These are phyloP conservation scores for Geosmithia morbida DNA, from an alignment of 2,329 filamentous ascomycete species.

Conservation along the genomic window DNA sequence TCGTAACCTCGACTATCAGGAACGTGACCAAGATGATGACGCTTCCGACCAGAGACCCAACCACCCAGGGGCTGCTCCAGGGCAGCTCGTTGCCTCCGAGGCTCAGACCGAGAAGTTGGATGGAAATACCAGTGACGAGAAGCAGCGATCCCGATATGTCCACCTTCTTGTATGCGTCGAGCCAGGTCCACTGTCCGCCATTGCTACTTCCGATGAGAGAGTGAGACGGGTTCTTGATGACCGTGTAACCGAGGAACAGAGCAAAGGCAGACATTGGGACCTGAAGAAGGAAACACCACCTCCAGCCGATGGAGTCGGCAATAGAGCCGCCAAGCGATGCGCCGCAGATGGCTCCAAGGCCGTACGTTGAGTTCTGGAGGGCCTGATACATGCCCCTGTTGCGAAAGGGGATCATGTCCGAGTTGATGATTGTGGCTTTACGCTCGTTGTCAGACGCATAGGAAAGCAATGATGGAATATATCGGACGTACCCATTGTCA, in stretches of 20 bases:
- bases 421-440: slow-evolving; percentile 38
- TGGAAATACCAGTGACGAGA: slow-evolving; percentile 41
- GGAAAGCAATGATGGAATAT: no score
- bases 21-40: slow-evolving; percentile 27
- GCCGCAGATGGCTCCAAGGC: slow-evolving; percentile 47
- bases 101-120: slow-evolving; percentile 40
- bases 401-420: slow-evolving; percentile 46
- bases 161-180: slow-evolving; percentile 21
- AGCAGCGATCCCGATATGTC: slow-evolving; percentile 43
- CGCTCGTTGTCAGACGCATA: background rate
- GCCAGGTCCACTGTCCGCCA: slow-evolving; percentile 23
- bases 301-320: slow-evolving; percentile 51
- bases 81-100: slow-evolving; percentile 40
- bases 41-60: slow-evolving; percentile 27
- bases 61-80: slow-evolving; percentile 34
- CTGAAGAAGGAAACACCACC: slow-evolving; percentile 51
- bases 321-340: slow-evolving; percentile 51
- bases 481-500: slow-evolving; percentile 51
- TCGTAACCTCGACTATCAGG: slow-evolving; percentile 30
- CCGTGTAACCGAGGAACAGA: slow-evolving; percentile 34
- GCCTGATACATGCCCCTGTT: slow-evolving; percentile 45
- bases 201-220: slow-evolving; percentile 9
- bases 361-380: slow-evolving; percentile 44
- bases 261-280: slow-evolving; percentile 44
- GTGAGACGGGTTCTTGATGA: slow-evolving; percentile 29